A percentile compares a stretch with the other conserved stretches of the same genome.
Conservation (phyloP, 208 protist genomes). For the Entamoeba histolytica region DNA sequence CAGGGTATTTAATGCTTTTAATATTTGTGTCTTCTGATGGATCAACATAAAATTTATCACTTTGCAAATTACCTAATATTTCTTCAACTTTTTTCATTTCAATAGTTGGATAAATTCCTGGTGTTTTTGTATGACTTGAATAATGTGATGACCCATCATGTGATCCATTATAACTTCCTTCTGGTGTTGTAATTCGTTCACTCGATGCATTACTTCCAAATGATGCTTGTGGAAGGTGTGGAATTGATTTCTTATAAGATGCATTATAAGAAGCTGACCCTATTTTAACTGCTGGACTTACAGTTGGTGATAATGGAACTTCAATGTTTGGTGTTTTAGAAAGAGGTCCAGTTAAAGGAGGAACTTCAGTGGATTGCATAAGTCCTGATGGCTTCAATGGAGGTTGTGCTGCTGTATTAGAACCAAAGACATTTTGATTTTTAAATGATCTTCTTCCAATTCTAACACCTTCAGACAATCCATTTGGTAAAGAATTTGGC, state of each 20-base stretch:
- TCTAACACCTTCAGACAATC: not conserved
- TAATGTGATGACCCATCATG: not conserved
- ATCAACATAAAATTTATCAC: not conserved
- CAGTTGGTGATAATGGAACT: not conserved
- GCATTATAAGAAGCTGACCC: not conserved
- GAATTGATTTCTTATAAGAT: not conserved
- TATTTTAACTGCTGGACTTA: not conserved
- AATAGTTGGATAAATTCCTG: not conserved
- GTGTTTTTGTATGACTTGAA: not conserved
- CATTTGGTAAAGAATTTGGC: not conserved
- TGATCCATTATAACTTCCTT: not conserved
- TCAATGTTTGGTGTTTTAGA: not conserved
- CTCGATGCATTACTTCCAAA: not conserved
- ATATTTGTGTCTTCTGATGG: not conserved
- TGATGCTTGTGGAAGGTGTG: not conserved
- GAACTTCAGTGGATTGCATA: not conserved
- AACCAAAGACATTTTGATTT: not conserved
- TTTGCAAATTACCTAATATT: not conserved
- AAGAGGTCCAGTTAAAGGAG: not conserved
- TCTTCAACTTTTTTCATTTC: not conserved
- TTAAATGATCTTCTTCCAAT: not conserved
- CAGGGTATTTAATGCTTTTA: not conserved
- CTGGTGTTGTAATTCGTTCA: not conserved
- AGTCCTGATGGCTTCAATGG: not conserved
- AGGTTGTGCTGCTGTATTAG: not conserved